Evolutionary conservation across 805 yeast species (phyloP).

Genomic region (Grigorovia jiainica): DNA sequence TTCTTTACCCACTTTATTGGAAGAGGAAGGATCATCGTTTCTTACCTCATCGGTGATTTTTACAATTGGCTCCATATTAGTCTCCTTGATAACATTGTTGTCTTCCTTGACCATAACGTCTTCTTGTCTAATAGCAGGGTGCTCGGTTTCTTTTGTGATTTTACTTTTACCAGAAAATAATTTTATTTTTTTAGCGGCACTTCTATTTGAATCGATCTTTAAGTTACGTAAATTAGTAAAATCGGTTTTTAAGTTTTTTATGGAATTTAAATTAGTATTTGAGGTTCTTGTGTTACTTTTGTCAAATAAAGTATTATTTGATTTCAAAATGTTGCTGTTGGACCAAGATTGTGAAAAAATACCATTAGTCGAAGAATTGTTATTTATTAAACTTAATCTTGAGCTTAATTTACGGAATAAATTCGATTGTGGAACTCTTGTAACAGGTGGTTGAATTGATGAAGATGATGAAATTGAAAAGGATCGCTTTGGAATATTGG

Average conservation of each 20-base stretch:
- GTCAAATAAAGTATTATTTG: neutral
- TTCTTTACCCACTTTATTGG: too few relatives aligned
- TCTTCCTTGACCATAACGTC: neutral
- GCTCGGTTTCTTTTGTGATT: constrained; percentile 9
- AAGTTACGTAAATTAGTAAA: constrained; percentile 25
- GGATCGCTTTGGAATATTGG: constrained; percentile 7
- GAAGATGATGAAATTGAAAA: constrained; percentile 12
- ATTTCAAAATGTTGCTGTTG: neutral
- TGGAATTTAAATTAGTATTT: constrained; percentile 1
- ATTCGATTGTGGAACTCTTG: constrained; percentile 17
- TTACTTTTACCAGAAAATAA: constrained; percentile 24
- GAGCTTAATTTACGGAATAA: constrained; percentile 31
- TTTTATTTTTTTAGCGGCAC: constrained; percentile 35
- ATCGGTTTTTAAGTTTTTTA: constrained; percentile 5
- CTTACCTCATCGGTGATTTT: neutral
- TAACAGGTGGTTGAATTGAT: constrained; percentile 14
- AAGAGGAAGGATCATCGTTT: neutral
- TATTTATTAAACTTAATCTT: constrained; percentile 22
- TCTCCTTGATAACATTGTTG: neutral
- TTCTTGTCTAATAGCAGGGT: neutral
- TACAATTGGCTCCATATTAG: neutral
- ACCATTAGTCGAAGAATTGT: constrained; percentile 28
- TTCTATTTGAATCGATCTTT: constrained; percentile 34
- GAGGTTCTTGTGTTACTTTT: constrained; percentile 3
- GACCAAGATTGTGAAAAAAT: constrained; percentile 28